These are phyloP conservation scores for Ustilago cynodontis DNA, from an alignment of 1,284 basidiomycete genomes.

Conservation along the genomic window DNA sequence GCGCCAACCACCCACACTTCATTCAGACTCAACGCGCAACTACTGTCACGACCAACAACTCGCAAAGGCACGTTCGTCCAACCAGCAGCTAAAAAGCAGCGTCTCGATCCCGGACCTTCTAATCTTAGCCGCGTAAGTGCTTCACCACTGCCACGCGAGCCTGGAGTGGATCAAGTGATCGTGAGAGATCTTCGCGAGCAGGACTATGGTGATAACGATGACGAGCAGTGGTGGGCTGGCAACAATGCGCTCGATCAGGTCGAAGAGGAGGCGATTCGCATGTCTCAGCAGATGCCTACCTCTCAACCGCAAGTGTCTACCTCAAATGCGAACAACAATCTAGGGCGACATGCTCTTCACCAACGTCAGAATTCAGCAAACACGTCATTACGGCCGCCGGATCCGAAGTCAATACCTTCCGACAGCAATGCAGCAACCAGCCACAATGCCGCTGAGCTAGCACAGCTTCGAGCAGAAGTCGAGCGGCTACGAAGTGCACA, in stretches of 20 bases:
- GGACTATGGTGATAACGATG: slow-evolving; percentile 41
- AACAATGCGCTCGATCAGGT: slow-evolving; percentile 47
- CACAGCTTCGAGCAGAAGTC: slow-evolving; percentile 38
- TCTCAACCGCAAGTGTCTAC: slow-evolving; percentile 15
- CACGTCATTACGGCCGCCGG: slow-evolving; percentile 15
- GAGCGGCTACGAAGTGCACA: slow-evolving; percentile 37
- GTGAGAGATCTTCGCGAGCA: slow-evolving; percentile 40
- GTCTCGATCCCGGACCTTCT: slow-evolving; percentile 29
- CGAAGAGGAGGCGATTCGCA: slow-evolving; percentile 50
- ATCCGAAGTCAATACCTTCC: slow-evolving; percentile 1
- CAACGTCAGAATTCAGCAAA: not conserved
- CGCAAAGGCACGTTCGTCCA: slow-evolving; percentile 37
- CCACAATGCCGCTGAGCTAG: slow-evolving; percentile 13
- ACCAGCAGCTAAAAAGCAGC: slow-evolving; percentile 40
- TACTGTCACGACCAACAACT: slow-evolving; percentile 4
- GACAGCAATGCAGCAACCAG: not conserved
- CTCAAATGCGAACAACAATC: not conserved
- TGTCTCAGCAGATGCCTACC: slow-evolving; percentile 45
- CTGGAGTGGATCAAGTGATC: slow-evolving; percentile 42
- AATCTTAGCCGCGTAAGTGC: slow-evolving; percentile 18
- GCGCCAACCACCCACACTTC: slow-evolving; percentile 8
- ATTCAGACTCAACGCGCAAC: slow-evolving; percentile 17
- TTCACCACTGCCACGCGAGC: not conserved
- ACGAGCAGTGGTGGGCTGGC: slow-evolving; percentile 47
- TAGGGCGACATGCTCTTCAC: not conserved